Evolutionary conservation across 306 rosid genomes (phyloP).

Genomic region (Mimosa pudica): DNA sequence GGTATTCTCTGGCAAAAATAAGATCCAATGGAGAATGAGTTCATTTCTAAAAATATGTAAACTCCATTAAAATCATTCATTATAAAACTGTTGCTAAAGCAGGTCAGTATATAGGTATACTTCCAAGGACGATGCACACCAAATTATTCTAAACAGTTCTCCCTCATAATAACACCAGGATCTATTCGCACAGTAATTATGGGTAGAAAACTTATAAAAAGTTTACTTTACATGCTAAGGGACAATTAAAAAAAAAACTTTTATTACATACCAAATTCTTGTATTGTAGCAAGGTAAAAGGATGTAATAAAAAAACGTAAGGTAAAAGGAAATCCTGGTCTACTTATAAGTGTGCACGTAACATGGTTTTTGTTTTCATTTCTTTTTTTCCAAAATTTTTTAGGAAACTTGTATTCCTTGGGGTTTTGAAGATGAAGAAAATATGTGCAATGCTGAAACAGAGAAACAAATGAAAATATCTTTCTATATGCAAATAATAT

Average conservation of each 20-base stretch:
- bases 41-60: neutral
- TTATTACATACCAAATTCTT: neutral
- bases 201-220: neutral
- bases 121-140: constrained; percentile 9
- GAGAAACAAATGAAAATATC: neutral
- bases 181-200: constrained; percentile 6
- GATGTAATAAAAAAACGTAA: no score
- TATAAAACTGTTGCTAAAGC: constrained; percentile 6
- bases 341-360: neutral
- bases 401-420: neutral
- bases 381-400: neutral
- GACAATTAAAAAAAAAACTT: neutral
- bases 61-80: constrained; percentile 3
- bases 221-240: neutral
- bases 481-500: neutral
- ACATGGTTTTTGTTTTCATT: neutral
- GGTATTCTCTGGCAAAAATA: constrained; percentile 78
- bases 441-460: neutral
- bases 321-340: neutral
- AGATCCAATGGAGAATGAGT: constrained; percentile 32
- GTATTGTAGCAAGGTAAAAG: neutral
- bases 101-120: neutral
- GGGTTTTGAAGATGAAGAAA: constrained; percentile 16
- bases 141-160: constrained; percentile 2
- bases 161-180: constrained; percentile 15